phyloP scores from a whole-genome alignment of 2,329 filamentous ascomycete species.

The Tolypocladium ovalisporum region DNA sequence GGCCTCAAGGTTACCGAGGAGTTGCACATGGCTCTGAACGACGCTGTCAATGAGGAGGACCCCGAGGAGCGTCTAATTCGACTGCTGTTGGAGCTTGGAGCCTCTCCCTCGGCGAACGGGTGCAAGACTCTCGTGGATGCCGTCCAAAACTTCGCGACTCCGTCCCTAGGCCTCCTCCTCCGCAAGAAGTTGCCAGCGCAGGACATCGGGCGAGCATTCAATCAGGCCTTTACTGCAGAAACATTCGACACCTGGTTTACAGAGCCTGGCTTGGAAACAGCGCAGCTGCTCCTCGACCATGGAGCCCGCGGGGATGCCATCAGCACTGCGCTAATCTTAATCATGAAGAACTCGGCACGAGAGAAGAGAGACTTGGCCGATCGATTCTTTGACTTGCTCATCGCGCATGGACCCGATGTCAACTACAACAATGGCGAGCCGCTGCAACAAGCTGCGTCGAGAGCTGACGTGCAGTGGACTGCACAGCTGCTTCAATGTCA shows the following conservation, averaged over 20 bases:
- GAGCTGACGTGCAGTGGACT: slow-evolving; percentile 38
- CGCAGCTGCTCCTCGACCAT: slow-evolving; percentile 35
- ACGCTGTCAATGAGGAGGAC: slow-evolving; percentile 42
- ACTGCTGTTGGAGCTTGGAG: slow-evolving; percentile 37
- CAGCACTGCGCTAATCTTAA: slow-evolving; percentile 31
- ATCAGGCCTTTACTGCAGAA: slow-evolving; percentile 30
- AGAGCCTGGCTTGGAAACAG: slow-evolving; percentile 32
- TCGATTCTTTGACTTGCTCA: slow-evolving; percentile 30
- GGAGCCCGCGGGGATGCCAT: slow-evolving; percentile 35
- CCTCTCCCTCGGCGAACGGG: slow-evolving; percentile 38
- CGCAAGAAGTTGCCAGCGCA: slow-evolving; percentile 26
- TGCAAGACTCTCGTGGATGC: slow-evolving; percentile 43
- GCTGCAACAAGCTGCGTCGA: slow-evolving; percentile 41
- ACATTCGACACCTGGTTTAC: slow-evolving; percentile 34
- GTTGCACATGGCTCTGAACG: slow-evolving; percentile 37
- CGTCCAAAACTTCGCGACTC: slow-evolving; percentile 24
- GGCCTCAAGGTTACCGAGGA: slow-evolving; percentile 37
- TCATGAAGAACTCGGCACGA: slow-evolving; percentile 30
- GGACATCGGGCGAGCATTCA: slow-evolving; percentile 34
- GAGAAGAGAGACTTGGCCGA: slow-evolving; percentile 29
- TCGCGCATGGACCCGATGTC: slow-evolving; percentile 30
- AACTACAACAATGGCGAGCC: slow-evolving; percentile 43
- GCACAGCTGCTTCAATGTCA: slow-evolving; percentile 36
- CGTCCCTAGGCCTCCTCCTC: slow-evolving; percentile 31
- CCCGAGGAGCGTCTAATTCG: slow-evolving; percentile 34